Evolutionary conservation across 192 early-diverging fungal species (phyloP).

Genomic region (Coemansia sp.): DNA sequence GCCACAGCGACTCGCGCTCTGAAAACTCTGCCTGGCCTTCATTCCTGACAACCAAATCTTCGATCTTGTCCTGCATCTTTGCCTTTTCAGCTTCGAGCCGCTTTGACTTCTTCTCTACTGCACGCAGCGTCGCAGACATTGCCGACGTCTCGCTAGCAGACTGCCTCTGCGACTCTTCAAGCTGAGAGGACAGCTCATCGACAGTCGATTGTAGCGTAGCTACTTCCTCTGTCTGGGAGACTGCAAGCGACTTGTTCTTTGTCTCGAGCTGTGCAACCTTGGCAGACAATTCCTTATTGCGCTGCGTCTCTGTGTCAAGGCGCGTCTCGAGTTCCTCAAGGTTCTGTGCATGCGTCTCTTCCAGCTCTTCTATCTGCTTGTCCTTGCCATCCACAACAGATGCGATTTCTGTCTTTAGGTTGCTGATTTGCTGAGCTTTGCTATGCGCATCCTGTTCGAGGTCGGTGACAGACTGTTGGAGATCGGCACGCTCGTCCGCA

Average conservation of each 20-base stretch:
- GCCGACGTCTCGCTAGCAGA: constrained; percentile 16
- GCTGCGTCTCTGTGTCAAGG: constrained; percentile 19
- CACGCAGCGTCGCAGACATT: constrained; percentile 12
- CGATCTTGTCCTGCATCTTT: constrained; percentile 17
- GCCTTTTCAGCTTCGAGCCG: constrained; percentile 35
- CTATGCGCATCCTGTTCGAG: constrained; percentile 9
- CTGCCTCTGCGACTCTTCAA: constrained; percentile 27
- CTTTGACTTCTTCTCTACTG: constrained; percentile 19
- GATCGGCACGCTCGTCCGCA: constrained; percentile 21
- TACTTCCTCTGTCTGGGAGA: constrained; percentile 37
- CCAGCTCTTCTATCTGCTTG: constrained; percentile 13
- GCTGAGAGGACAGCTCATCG: constrained; percentile 31
- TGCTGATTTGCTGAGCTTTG: constrained; percentile 5
- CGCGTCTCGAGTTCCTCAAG: constrained; percentile 20
- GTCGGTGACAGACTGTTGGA: constrained; percentile 10
- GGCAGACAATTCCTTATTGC: constrained; percentile 15
- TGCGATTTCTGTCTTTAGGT: constrained; percentile 10
- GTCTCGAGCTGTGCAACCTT: constrained; percentile 28
- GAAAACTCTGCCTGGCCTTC: constrained; percentile 26
- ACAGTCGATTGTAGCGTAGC: constrained; percentile 24
- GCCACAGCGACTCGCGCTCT: constrained; percentile 28
- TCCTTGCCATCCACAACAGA: background rate
- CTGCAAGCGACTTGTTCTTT: constrained; percentile 24
- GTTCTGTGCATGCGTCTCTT: constrained; percentile 15
- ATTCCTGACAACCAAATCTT: constrained; percentile 16